These are phyloP conservation scores for Fusarium illudens DNA, from an alignment of 2,329 filamentous ascomycete species.

Conservation along the genomic window DNA sequence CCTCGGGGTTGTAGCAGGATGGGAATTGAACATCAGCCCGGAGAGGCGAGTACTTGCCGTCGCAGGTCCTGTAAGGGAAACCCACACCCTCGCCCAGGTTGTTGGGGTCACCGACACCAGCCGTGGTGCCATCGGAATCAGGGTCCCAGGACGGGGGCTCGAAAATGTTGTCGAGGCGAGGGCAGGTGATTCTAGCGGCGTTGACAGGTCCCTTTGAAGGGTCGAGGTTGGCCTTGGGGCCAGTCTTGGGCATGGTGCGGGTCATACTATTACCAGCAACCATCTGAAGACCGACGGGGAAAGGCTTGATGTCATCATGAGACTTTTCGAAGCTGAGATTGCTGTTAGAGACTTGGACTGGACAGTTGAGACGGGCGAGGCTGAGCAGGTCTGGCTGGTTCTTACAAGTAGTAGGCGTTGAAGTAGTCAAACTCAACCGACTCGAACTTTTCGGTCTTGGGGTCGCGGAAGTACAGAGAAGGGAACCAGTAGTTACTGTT, in stretches of 20 bases:
- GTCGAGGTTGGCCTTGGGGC: slow-evolving; percentile 60
- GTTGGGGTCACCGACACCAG: slow-evolving; percentile 63
- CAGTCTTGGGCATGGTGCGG: slow-evolving; percentile 64
- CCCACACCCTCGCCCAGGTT: slow-evolving; percentile 66
- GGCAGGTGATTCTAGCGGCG: slow-evolving; percentile 68
- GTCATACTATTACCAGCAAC: slow-evolving; percentile 69
- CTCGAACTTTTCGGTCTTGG: slow-evolving; percentile 69
- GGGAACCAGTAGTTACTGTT: slow-evolving; percentile 83
- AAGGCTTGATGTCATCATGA: slow-evolving; percentile 72
- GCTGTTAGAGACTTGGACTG: slow-evolving; percentile 15
- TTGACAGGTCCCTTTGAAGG: slow-evolving; percentile 61
- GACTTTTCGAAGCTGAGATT: slow-evolving; percentile 65
- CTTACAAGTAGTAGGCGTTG: slow-evolving; percentile 79
- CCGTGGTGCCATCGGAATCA: slow-evolving; percentile 62
- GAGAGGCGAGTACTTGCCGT: slow-evolving; percentile 67
- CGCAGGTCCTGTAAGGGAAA: slow-evolving; percentile 77
- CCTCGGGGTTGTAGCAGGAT: slow-evolving; percentile 74
- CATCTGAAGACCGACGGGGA: slow-evolving; percentile 77
- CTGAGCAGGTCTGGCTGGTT: neutral
- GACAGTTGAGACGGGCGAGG: neutral
- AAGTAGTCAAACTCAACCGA: slow-evolving; percentile 75
- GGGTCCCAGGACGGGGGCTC: slow-evolving; percentile 61
- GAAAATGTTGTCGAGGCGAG: slow-evolving; percentile 58
- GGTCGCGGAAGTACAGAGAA: slow-evolving; percentile 72
- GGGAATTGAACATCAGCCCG: slow-evolving; percentile 76